Conservation (phyloP, 1,284 basidiomycete genomes). For the Pterulicium gracile region DNA sequence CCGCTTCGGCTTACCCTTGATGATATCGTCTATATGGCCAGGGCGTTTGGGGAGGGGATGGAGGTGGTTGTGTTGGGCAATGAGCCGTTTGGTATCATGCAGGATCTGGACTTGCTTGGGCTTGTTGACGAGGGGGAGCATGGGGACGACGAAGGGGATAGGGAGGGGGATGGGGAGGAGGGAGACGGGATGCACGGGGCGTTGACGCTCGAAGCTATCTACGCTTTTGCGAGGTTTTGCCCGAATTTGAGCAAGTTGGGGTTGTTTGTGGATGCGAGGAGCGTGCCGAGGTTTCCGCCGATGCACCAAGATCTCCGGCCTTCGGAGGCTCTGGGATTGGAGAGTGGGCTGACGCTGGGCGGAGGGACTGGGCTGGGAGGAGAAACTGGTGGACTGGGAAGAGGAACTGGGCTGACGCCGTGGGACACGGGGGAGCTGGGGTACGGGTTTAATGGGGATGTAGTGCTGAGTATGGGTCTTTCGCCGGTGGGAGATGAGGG, state of each 20-base stretch:
- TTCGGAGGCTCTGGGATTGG: too few relatives aligned
- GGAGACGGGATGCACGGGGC: too few relatives aligned
- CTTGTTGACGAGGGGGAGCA: too few relatives aligned
- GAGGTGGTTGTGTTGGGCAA: not conserved
- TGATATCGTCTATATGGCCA: not conserved
- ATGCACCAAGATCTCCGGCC: too few relatives aligned
- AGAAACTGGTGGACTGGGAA: too few relatives aligned
- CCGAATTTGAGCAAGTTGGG: not conserved
- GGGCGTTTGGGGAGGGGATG: not conserved
- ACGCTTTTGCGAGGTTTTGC: not conserved
- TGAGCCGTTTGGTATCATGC: not conserved
- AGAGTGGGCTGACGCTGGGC: too few relatives aligned
- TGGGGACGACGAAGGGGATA: too few relatives aligned
- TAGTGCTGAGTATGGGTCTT: not conserved
- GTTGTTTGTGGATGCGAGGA: not conserved
- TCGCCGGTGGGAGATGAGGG: not conserved
- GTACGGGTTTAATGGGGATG: not conserved
- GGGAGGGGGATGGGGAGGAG: too few relatives aligned
- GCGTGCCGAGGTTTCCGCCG: not conserved
- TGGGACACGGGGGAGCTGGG: too few relatives aligned
- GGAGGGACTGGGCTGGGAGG: too few relatives aligned
- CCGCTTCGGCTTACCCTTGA: not conserved
- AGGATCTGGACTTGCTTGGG: not conserved
- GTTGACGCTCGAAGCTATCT: not conserved
- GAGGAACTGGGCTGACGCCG: too few relatives aligned